phyloP scores from a whole-genome alignment of 169 alveolate genomes.

The Ichthyophthirius multifiliis region DNA sequence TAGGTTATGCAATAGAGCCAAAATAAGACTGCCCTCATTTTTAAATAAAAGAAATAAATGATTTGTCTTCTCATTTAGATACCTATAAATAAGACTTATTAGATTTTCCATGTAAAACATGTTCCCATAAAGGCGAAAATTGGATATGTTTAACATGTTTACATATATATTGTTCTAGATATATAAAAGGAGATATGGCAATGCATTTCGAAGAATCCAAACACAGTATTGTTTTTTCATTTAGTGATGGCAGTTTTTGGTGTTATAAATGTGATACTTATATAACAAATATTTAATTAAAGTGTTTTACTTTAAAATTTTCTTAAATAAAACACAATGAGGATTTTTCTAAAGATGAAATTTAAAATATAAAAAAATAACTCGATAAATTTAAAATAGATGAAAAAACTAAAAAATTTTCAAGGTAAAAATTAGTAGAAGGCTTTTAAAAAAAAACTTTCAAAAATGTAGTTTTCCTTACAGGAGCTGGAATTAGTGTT shows the following conservation, averaged over 20 bases:
- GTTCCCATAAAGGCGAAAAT: constrained; percentile 67
- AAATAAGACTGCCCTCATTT: constrained; percentile 81
- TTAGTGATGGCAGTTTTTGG: constrained; percentile 82
- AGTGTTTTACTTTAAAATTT: constrained; percentile 14
- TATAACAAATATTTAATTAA: constrained; percentile 35
- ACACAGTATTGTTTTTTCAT: constrained; percentile 65
- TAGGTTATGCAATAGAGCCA: constrained; percentile 64
- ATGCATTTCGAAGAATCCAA: constrained; percentile 57
- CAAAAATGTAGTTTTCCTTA: constrained; percentile 63
- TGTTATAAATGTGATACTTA: constrained; percentile 74
- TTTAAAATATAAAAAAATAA: neutral
- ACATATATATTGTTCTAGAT: constrained; percentile 71
- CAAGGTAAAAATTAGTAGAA: neutral
- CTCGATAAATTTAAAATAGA: neutral
- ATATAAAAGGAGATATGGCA: constrained; percentile 73
- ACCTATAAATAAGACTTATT: constrained; percentile 24
- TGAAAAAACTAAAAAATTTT: neutral
- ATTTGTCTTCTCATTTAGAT: constrained; percentile 42
- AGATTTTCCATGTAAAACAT: constrained; percentile 53
- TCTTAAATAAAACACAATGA: constrained; percentile 30
- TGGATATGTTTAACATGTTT: constrained; percentile 83
- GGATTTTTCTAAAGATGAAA: constrained; percentile 3
- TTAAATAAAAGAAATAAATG: neutral
- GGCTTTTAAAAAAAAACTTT: neutral
- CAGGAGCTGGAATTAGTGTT: constrained; percentile 89